Conservation (phyloP, 257 asterid genomes). For the Scutellaria minor region DNA sequence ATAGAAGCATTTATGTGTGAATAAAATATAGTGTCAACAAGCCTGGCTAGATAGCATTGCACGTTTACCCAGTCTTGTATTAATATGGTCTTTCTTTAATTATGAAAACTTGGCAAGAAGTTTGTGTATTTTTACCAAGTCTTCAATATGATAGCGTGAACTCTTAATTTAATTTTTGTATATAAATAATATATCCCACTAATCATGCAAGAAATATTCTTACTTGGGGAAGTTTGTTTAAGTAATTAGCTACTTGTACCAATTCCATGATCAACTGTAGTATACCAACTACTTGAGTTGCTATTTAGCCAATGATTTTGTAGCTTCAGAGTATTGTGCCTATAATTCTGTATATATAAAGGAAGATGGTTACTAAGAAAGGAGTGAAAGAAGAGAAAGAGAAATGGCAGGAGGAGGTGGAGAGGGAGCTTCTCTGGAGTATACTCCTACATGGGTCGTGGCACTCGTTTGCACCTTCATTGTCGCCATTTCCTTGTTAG, state of each 20-base stretch:
- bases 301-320: slow-evolving; percentile 21
- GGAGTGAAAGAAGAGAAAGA: slow-evolving; percentile 11
- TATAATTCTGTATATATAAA: slow-evolving; percentile 12
- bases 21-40: no score
- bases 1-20: no score
- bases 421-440: slow-evolving; percentile 54
- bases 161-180: no score
- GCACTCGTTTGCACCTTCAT: slow-evolving; percentile 67
- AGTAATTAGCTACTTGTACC: background rate
- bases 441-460: slow-evolving; percentile 79
- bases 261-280: background rate
- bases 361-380: background rate
- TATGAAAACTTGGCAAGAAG: no score
- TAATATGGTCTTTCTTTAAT: no score
- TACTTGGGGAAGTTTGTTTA: slow-evolving; percentile 2
- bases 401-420: slow-evolving; percentile 45
- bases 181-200: no score
- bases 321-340: background rate
- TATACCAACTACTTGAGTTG: background rate
- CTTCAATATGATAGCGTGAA: no score
- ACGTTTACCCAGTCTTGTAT: no score
- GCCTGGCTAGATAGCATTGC: no score
- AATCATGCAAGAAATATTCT: background rate
- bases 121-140: no score
- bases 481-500: slow-evolving; percentile 62